These are phyloP conservation scores for Candida sphagnicola DNA, from an alignment of 805 yeast genomes.

Conservation along the genomic window DNA sequence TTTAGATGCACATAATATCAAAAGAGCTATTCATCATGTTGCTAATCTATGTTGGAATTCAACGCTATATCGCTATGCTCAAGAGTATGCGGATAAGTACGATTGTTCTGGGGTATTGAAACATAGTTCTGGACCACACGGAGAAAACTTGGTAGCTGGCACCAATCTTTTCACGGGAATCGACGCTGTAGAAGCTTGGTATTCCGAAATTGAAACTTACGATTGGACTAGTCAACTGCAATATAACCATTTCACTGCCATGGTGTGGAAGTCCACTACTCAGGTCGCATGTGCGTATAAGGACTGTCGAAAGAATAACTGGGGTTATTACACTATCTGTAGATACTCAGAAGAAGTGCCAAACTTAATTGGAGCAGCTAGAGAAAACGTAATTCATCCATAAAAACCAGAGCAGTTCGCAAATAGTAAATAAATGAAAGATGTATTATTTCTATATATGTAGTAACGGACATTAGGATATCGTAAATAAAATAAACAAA, in stretches of 20 bases:
- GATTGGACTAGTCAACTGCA: constrained; percentile 20
- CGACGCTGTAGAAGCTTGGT: constrained; percentile 39
- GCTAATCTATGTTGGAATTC: constrained; percentile 50
- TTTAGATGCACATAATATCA: constrained; percentile 29
- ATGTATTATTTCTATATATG: background rate
- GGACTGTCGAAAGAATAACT: constrained; percentile 28
- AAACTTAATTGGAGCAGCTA: constrained; percentile 1
- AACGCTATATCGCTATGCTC: constrained; percentile 32
- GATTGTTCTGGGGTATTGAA: constrained; percentile 30
- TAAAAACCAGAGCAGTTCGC: too few relatives aligned
- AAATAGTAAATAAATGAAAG: too few relatives aligned
- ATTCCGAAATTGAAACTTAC: constrained; percentile 30
- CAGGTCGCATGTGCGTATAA: constrained; percentile 33
- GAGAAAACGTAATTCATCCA: background rate
- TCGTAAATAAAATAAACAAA: background rate
- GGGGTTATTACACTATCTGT: constrained; percentile 9
- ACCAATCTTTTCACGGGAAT: constrained; percentile 17
- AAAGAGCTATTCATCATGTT: constrained; percentile 28
- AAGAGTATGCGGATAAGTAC: constrained; percentile 26
- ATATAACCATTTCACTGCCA: constrained; percentile 37
- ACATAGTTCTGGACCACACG: constrained; percentile 34
- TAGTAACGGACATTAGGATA: background rate
- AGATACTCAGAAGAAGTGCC: background rate
- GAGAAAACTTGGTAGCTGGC: constrained; percentile 40
- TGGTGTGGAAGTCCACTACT: constrained; percentile 32